Evolutionary conservation across 257 asterid species (phyloP), one percentile per base, ranked within the genome.

Genomic region (Solanum ahanhuiri): DNA sequence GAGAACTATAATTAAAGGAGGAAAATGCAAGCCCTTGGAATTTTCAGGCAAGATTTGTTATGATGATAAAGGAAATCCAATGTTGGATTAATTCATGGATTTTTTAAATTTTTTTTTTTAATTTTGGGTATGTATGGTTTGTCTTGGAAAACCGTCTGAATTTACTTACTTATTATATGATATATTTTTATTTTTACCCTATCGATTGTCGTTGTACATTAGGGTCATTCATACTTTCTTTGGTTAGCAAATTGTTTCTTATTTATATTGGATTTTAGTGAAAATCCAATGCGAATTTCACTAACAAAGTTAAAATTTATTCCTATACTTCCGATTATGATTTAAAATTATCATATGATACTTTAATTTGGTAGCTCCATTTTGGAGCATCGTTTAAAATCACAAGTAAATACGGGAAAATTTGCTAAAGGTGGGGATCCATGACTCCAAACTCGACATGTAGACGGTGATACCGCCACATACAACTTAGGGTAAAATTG

Each of bases 21-120:
- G 89, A 28, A 91, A 89, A 87, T 93, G 95, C 85, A 88, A 89
- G 0, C 95, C 94, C 2, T 34, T 91, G 87, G 91, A 93, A 35
- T 93, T 93, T 75, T 93, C 93, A 15, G 97, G 95, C 30, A 89
- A 91, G 90, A 93, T 93, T 89, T 86, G 89, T 90, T 91, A 93
- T 9, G 97, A 92, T 87, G 70, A 85, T 7, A 84, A 90, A 22
- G 97, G 97, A 15, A 77, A 43, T 15, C 34, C 57, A 10, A 31
- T 23, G 63, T 1, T 77, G 64, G 83, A 77, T 43, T 77, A 77
- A 43, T 39, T 77, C 63, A 23, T 23, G 43, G 1, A 6, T 66
- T 66, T 14, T 67, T 41, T 2, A 2, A 7, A 9, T 0, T 39
- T 39, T 39, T 39, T 51, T 3, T 17, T 9, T n/a, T n/a, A n/a